Percentiles rank a stretch among this genome's conserved stretches.
phyloP scores from a whole-genome alignment of 202 grass and related monocot genomes.

The Zoysia matrella region DNA sequence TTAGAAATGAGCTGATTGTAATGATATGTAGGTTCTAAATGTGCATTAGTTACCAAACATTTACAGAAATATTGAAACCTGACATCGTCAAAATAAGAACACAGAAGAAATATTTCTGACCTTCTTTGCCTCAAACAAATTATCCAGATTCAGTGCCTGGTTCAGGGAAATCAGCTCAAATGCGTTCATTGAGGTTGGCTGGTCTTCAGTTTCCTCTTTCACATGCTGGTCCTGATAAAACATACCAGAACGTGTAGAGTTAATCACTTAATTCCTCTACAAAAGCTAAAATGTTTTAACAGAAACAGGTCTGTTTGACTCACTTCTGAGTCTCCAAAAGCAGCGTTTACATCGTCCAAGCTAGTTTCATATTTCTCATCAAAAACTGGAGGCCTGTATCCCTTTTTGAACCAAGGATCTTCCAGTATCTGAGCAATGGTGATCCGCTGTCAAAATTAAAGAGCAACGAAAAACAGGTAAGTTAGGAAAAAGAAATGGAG shows the following conservation, averaged over 20 bases:
- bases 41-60: neutral
- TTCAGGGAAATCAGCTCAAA: slow-evolving; percentile 96
- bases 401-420: slow-evolving; percentile 93
- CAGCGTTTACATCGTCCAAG: slow-evolving; percentile 83
- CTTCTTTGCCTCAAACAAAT: slow-evolving; percentile 86
- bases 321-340: slow-evolving; percentile 87
- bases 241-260: neutral
- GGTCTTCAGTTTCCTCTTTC: slow-evolving; percentile 82
- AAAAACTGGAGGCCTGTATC: slow-evolving; percentile 76
- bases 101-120: slow-evolving; percentile 38
- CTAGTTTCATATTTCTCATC: slow-evolving; percentile 71
- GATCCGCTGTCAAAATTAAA: slow-evolving; percentile 60
- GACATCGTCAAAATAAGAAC: slow-evolving; percentile 5
- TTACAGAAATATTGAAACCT: neutral
- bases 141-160: slow-evolving; percentile 87
- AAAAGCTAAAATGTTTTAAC: slow-evolving; percentile 34
- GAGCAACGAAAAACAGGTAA: slow-evolving; percentile 3
- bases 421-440: slow-evolving; percentile 81
- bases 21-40: neutral
- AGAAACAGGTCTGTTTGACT: slow-evolving; percentile 46
- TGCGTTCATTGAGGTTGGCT: slow-evolving; percentile 91
- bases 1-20: slow-evolving; percentile 28
- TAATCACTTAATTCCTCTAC: slow-evolving; percentile 21
- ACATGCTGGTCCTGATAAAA: slow-evolving; percentile 76
- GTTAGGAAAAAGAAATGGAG: neutral